Evolutionary conservation across 202 grass and related monocot genomes (phyloP).

Genomic region (Bolboschoenoplectus hybrid): DNA sequence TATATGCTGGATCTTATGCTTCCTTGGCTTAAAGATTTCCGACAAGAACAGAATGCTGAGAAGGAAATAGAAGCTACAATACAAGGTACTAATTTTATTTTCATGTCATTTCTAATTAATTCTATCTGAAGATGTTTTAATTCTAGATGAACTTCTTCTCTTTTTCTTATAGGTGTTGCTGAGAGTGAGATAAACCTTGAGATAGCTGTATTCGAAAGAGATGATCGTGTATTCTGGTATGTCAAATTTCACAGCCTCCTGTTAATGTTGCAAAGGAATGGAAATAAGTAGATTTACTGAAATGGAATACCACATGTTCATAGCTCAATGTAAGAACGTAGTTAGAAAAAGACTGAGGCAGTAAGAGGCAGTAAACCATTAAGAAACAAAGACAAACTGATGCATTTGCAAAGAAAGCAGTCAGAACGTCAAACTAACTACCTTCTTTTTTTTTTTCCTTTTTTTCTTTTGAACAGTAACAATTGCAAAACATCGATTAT

Average conservation of each 20-base stretch:
- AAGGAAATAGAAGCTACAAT: slow-evolving; percentile 68
- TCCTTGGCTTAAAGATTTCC: slow-evolving; percentile 72
- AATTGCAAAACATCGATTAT: slow-evolving; percentile 79
- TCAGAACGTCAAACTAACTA: not conserved
- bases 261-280: not conserved
- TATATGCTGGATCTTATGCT: slow-evolving; percentile 53
- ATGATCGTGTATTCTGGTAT: slow-evolving; percentile 77
- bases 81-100: slow-evolving; percentile 45
- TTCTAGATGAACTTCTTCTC: not conserved
- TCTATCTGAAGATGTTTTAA: not conserved
- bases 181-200: slow-evolving; percentile 53
- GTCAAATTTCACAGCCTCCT: not conserved
- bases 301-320: not conserved
- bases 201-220: slow-evolving; percentile 41
- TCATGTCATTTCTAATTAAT: not conserved
- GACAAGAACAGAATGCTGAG: slow-evolving; percentile 58
- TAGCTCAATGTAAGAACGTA: not conserved
- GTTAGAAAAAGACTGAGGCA: slow-evolving; percentile 17
- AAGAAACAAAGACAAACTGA: slow-evolving; percentile 1
- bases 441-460: slow-evolving; percentile 25
- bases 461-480: slow-evolving; percentile 48
- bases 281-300: slow-evolving; percentile 8
- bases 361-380: not conserved
- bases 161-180: slow-evolving; percentile 47
- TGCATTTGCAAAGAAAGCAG: not conserved